Evolutionary conservation across 1,284 basidiomycete genomes (phyloP).

Genomic region (Ceratobasidium sp.): DNA sequence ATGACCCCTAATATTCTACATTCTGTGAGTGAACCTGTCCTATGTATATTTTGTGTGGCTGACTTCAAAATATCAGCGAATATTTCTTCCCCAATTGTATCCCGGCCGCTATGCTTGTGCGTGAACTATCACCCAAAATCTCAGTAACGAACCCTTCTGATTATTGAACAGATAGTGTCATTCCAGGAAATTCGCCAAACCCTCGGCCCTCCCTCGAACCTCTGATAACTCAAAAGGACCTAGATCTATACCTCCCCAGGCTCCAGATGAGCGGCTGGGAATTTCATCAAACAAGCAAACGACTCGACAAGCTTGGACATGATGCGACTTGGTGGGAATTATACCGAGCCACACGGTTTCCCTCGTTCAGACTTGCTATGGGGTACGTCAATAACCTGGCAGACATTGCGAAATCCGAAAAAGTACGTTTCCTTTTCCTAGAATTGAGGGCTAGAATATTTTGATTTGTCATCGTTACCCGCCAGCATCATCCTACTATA

Average conservation of each 20-base stretch:
- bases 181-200: constrained; percentile 47
- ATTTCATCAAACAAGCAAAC: constrained; percentile 50
- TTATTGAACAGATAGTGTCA: background rate
- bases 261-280: constrained; percentile 54
- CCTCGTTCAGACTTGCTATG: constrained; percentile 49
- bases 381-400: constrained; percentile 53
- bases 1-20: no score
- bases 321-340: constrained; percentile 30
- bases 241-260: constrained; percentile 53
- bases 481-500: constrained; percentile 52
- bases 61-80: no score
- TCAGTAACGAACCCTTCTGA: no score
- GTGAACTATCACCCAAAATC: no score
- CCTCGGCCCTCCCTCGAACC: constrained; percentile 52
- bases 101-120: no score
- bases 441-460: background rate
- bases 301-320: constrained; percentile 50
- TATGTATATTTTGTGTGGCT: no score
- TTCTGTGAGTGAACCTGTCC: no score
- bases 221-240: constrained; percentile 54
- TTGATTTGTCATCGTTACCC: background rate
- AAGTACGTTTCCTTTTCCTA: constrained; percentile 52
- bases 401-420: constrained; percentile 52
- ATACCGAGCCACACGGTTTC: constrained; percentile 49
- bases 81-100: no score